Percentiles rank a stretch among this genome's conserved stretches.
phyloP scores from a whole-genome alignment of 2,329 filamentous ascomycete genomes.

The Exophiala mesophila region DNA sequence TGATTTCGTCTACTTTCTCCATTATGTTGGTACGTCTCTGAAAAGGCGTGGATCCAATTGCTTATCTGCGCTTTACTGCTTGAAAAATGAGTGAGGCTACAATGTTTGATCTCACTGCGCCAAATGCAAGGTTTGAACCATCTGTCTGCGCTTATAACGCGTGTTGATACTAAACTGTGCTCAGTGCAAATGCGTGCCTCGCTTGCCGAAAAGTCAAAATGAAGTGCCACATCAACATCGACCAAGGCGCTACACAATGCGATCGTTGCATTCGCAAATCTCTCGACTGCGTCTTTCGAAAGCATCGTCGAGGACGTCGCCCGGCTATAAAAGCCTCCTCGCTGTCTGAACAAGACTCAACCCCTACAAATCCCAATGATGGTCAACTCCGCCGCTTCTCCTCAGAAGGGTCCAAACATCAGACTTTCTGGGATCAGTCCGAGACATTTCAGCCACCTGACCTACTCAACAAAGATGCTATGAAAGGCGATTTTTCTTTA shows the following conservation, averaged over 20 bases:
- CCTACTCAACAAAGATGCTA: constrained; percentile 34
- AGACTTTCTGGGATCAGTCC: neutral
- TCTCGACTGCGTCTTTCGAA: constrained; percentile 36
- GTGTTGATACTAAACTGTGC: too few relatives aligned
- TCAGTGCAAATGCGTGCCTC: constrained; percentile 32
- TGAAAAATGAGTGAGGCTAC: neutral
- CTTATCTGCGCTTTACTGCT: too few relatives aligned
- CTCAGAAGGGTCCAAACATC: neutral
- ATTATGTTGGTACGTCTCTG: too few relatives aligned
- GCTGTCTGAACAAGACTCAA: neutral
- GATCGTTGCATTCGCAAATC: constrained; percentile 37
- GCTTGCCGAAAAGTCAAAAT: constrained; percentile 39
- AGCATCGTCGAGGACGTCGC: constrained; percentile 39
- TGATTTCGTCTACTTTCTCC: too few relatives aligned
- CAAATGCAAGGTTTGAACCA: neutral
- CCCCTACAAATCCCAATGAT: neutral
- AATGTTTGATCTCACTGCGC: neutral
- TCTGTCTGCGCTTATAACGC: too few relatives aligned
- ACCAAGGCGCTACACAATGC: constrained; percentile 28
- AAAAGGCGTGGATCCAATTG: too few relatives aligned
- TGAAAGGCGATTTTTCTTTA: constrained; percentile 12
- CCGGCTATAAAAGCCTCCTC: constrained; percentile 31
- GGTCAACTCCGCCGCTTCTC: neutral
- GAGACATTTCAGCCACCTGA: constrained; percentile 27
- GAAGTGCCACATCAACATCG: constrained; percentile 32